Evolutionary conservation across 306 rosid species (phyloP), one percentile per base, ranked within the genome.

Genomic region (Senna siamea): DNA sequence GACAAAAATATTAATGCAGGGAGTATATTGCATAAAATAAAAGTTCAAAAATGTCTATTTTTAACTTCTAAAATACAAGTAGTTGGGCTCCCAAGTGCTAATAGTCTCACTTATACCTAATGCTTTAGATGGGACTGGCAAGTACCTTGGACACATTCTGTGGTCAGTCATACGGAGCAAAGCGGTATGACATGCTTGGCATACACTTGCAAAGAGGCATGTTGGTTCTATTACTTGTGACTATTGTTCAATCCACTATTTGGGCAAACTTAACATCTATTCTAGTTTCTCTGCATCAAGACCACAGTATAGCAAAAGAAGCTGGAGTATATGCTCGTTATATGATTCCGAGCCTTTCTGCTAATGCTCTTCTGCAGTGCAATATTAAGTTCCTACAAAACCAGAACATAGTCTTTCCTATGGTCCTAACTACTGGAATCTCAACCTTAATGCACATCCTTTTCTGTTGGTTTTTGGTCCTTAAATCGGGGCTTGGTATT

Each of bases 161-260:
- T 19, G 97, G 97, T 5, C 98, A 93, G 73, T 81, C 93, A 26
- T 88, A 77, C 76, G 95, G 95, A 64, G 96, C 98, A 76, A 59
- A 85, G 66, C 90, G 84, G 10, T 84, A 79, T 67, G 86, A 76
- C 15, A 74, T 85, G 89, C 55, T 90, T 70, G 95, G 96, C 0
- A 77, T 88, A 67, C 90, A 88, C 63, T 73, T 76, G 65, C 95
- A 90, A 60, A 75, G 96, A 81, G 95, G 86, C 13, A 85, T 88
- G 84, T 18, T 90, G 34, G 82, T 81, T 58, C 69, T 69, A 52
- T 43, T 64, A 17, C 32, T 87, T 62, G 87, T 80, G 11, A 83
- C 85, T 26, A 37, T 89, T 26, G 87, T 85, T 4, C 69, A 79
- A 0, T 85, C 89, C 4, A 5, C 88, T 17, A 74, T 90, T 46